Conservation (phyloP, 1,284 basidiomycete genomes). For the Testicularia cyperi region DNA sequence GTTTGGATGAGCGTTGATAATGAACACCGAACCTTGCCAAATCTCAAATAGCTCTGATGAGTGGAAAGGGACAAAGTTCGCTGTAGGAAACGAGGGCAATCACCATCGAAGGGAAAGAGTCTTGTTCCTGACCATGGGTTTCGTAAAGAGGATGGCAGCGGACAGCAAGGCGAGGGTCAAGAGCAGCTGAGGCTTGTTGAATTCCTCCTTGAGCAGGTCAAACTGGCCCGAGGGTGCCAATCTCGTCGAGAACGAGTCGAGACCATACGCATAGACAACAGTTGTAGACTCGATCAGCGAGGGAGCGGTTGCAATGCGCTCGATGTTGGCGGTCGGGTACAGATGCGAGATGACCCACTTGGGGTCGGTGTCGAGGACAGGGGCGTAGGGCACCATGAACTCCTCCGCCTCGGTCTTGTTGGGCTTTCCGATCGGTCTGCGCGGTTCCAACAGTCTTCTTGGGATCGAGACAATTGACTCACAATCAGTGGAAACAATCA, state of each 20-base stretch:
- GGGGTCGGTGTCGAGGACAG: constrained; percentile 73
- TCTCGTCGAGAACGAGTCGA: constrained; percentile 83
- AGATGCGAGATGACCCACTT: constrained; percentile 75
- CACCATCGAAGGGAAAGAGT: constrained; percentile 21
- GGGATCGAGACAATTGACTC: constrained; percentile 76
- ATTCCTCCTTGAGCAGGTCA: constrained; percentile 72
- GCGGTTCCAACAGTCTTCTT: constrained; percentile 76
- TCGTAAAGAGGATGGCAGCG: constrained; percentile 72
- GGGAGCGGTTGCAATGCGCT: constrained; percentile 68
- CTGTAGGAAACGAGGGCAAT: background rate
- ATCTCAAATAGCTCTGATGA: too few species aligned
- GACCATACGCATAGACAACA: constrained; percentile 79
- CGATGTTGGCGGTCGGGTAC: constrained; percentile 66
- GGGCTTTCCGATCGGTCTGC: constrained; percentile 74
- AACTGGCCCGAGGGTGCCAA: constrained; percentile 86
- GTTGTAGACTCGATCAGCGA: constrained; percentile 88
- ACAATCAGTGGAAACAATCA: constrained; percentile 81
- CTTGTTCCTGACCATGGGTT: constrained; percentile 42
- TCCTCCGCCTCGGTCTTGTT: constrained; percentile 81
- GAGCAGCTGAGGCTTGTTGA: constrained; percentile 90
- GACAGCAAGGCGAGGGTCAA: constrained; percentile 75
- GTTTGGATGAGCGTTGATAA: too few species aligned
- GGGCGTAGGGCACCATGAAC: constrained; percentile 79
- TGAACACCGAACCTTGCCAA: too few species aligned
- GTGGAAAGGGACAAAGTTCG: background rate